Percentiles rank a stretch among this genome's conserved stretches.
Evolutionary conservation across 2,329 filamentous ascomycete genomes (phyloP).

Genomic region (Sporothrix mexicana): DNA sequence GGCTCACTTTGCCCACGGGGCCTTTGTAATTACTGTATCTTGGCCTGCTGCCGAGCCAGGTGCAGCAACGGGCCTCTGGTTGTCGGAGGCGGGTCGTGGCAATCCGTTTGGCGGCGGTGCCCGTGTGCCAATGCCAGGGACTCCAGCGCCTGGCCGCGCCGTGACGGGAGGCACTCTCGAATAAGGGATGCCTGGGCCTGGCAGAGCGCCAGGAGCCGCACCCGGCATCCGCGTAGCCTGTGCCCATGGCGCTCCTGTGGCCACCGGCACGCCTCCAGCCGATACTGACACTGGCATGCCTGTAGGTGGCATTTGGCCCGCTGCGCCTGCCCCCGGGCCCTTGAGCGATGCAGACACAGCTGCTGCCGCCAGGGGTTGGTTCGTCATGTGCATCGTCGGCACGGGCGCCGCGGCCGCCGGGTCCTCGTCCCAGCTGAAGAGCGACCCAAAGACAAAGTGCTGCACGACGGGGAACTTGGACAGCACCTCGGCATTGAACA

Average conservation of each 20-base stretch:
- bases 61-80: background rate
- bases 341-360: conserved; percentile 13
- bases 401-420: conserved; percentile 60
- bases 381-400: conserved; percentile 62
- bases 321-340: background rate
- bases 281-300: background rate
- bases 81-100: background rate
- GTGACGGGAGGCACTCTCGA: conserved; percentile 42
- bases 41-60: conserved; percentile 4
- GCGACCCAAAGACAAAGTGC: conserved; percentile 82
- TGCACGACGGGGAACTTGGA: conserved; percentile 99
- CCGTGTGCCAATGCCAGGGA: background rate
- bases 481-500: conserved; percentile 97
- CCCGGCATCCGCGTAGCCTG: conserved; percentile 41
- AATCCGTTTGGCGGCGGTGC: conserved; percentile 23
- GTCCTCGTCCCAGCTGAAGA: conserved; percentile 78
- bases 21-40: conserved; percentile 47
- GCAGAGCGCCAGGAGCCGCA: background rate
- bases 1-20: conserved; percentile 52
- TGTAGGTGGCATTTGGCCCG: background rate
- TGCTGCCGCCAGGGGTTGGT: conserved; percentile 51
- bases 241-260: conserved; percentile 42
- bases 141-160: conserved; percentile 17
- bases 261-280: background rate
- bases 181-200: conserved; percentile 46